Conservation (phyloP, 2,329 filamentous ascomycete species). For the Fonsecaea erecta region DNA sequence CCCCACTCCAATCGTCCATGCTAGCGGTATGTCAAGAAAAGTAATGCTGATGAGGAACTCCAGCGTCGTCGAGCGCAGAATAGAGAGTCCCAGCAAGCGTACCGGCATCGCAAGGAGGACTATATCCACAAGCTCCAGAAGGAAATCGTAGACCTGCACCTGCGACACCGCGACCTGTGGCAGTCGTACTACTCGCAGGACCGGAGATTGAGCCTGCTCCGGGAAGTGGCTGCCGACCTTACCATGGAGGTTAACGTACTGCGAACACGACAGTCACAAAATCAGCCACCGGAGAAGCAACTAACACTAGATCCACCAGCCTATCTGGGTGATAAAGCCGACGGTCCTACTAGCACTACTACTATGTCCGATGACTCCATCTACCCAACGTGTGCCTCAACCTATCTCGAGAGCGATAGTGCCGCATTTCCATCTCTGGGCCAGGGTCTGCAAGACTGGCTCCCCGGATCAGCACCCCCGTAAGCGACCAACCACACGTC, state of each 20-base stretch:
- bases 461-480: not conserved
- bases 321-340: not conserved
- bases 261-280: not conserved
- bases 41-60: too few species aligned
- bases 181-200: slow-evolving; percentile 3
- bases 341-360: not conserved
- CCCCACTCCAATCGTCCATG: not conserved
- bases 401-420: not conserved
- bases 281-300: not conserved
- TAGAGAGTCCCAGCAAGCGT: slow-evolving; percentile 16
- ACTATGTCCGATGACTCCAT: not conserved
- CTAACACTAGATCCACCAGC: not conserved
- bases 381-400: not conserved
- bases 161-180: slow-evolving; percentile 17
- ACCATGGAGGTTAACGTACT: slow-evolving; percentile 2
- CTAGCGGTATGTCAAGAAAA: too few species aligned
- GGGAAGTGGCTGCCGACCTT: slow-evolving; percentile 12
- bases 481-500: not conserved
- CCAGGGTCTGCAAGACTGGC: not conserved
- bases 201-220: slow-evolving; percentile 4
- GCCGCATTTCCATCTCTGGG: not conserved
- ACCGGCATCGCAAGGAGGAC: slow-evolving; percentile 13
- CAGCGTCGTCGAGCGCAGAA: slow-evolving; percentile 21
- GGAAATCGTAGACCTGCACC: slow-evolving; percentile 12
- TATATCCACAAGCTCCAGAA: slow-evolving; percentile 6